phyloP scores from a whole-genome alignment of 1,139 yeast genomes.

The Scheffersomyces parashehatae region DNA sequence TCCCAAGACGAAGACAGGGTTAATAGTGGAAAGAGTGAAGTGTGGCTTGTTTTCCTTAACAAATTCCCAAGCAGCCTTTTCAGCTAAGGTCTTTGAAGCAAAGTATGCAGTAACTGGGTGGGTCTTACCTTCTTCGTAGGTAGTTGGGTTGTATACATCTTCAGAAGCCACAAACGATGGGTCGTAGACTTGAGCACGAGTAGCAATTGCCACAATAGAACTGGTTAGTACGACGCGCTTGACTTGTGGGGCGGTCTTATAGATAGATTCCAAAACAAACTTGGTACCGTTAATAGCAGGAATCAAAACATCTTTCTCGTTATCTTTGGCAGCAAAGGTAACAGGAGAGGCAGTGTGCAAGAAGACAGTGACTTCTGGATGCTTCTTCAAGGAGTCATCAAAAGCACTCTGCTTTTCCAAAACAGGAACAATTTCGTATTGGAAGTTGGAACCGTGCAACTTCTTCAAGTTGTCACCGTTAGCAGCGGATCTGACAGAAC shows the following conservation, averaged over 20 bases:
- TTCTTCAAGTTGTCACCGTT: constrained; percentile 22
- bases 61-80: constrained; percentile 12
- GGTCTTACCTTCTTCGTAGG: constrained; percentile 5
- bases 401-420: constrained; percentile 5
- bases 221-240: constrained; percentile 14
- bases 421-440: constrained; percentile 10
- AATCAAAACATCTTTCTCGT: constrained; percentile 2
- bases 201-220: constrained; percentile 28
- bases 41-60: constrained; percentile 17
- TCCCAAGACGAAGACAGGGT: constrained; percentile 20
- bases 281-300: constrained; percentile 1
- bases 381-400: constrained; percentile 6
- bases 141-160: constrained; percentile 1
- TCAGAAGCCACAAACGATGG: constrained; percentile 8
- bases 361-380: constrained; percentile 30
- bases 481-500: constrained; percentile 33
- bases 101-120: constrained; percentile 3
- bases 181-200: constrained; percentile 7
- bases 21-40: constrained; percentile 23
- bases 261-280: not conserved
- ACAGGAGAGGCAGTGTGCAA: constrained; percentile 19
- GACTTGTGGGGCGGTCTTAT: constrained; percentile 6
- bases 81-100: constrained; percentile 5
- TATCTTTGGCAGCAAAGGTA: constrained; percentile 10
- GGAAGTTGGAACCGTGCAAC: constrained; percentile 13